Conservation (phyloP, 768 basidiomycete genomes). For the Kwoniella sp. region DNA sequence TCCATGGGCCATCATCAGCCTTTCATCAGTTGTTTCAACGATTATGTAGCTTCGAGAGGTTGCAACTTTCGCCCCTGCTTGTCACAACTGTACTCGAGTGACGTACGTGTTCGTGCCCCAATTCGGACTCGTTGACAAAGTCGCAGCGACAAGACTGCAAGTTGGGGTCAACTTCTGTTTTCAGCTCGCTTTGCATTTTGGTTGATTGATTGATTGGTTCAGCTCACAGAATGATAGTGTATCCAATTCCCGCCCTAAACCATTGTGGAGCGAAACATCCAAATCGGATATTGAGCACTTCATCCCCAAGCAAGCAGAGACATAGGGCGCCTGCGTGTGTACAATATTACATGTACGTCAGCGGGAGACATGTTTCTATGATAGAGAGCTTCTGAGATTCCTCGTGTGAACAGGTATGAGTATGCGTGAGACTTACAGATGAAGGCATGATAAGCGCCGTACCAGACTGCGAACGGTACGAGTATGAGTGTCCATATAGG, state of each 20-base stretch:
- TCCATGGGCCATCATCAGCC: no score
- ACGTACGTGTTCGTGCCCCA: constrained; percentile 32
- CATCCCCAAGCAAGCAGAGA: constrained; percentile 39
- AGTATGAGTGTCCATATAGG: no score
- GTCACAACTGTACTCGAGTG: no score
- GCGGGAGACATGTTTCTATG: no score
- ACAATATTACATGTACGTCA: constrained; percentile 16
- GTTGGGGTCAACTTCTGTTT: no score
- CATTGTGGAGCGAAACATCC: constrained; percentile 46
- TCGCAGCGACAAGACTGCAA: constrained; percentile 9
- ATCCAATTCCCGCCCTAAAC: constrained; percentile 38
- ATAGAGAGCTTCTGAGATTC: constrained; percentile 1
- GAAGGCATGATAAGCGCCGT: constrained; percentile 31
- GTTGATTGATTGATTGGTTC: no score
- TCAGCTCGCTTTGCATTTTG: no score
- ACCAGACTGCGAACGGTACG: constrained; percentile 39
- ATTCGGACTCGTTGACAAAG: constrained; percentile 31
- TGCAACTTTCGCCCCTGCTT: no score
- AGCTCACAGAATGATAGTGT: constrained; percentile 46
- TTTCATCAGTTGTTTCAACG: no score
- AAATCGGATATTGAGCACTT: constrained; percentile 40
- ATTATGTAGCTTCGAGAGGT: no score
- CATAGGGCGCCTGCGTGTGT: constrained; percentile 4
- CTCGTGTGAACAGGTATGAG: background rate
- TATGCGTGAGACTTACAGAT: constrained; percentile 34